Conservation (phyloP, 1,139 yeast genomes). For the Protomyces inundatus region DNA sequence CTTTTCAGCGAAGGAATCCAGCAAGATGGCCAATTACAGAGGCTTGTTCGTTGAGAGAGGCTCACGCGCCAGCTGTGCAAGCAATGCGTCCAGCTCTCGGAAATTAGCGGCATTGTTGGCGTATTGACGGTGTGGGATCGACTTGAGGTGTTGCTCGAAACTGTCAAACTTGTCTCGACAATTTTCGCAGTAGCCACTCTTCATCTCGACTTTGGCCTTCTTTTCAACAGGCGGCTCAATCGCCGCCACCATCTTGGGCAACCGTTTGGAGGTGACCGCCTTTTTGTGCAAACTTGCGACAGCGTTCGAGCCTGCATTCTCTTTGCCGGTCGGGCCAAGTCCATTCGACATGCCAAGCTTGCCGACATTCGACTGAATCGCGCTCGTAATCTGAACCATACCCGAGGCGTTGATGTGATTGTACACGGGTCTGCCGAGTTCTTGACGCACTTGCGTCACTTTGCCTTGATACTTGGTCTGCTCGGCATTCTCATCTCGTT, state of each 20-base stretch:
- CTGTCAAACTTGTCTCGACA: constrained; percentile 81
- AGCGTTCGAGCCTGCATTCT: constrained; percentile 5
- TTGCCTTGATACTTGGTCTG: constrained; percentile 37
- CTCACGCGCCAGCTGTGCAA: constrained; percentile 45
- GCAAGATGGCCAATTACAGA: no score
- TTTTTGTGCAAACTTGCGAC: constrained; percentile 19
- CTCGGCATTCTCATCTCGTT: constrained; percentile 44
- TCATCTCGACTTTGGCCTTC: constrained; percentile 27
- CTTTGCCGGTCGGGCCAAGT: constrained; percentile 6
- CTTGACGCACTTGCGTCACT: constrained; percentile 29
- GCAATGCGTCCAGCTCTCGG: constrained; percentile 66
- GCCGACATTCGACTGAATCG: constrained; percentile 20
- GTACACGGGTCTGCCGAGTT: constrained; percentile 1
- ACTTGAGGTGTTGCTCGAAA: constrained; percentile 67
- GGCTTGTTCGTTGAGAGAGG: not conserved
- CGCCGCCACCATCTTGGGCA: constrained; percentile 1
- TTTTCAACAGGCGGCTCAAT: constrained; percentile 12
- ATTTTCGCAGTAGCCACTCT: constrained; percentile 82
- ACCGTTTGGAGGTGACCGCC: constrained; percentile 12
- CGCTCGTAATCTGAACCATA: constrained; percentile 17
- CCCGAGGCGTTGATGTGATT: constrained; percentile 23
- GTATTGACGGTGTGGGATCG: constrained; percentile 71
- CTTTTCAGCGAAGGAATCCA: no score
- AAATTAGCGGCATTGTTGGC: constrained; percentile 72
- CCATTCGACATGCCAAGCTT: constrained; percentile 6